phyloP scores from a whole-genome alignment of 1,139 yeast species.

The Hyphopichia pseudoburtonii region DNA sequence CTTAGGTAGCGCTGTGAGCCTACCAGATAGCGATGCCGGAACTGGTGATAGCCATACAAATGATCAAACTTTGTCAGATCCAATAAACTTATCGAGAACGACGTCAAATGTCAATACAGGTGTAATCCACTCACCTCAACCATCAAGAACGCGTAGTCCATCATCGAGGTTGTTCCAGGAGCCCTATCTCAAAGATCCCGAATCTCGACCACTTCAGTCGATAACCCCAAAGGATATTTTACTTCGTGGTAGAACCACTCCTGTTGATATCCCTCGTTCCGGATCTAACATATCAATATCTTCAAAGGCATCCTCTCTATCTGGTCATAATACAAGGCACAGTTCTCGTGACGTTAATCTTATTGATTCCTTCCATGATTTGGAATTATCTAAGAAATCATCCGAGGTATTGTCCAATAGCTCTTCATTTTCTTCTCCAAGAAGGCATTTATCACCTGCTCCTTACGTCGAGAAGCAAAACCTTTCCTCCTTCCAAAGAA shows the following conservation, averaged over 20 bases:
- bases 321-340: slow-evolving; percentile 9
- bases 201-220: slow-evolving; percentile 15
- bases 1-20: neutral
- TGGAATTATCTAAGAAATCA: slow-evolving; percentile 22
- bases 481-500: slow-evolving; percentile 57
- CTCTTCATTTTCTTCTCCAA: slow-evolving; percentile 48
- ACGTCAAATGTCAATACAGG: slow-evolving; percentile 5
- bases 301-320: slow-evolving; percentile 18
- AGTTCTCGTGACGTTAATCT: slow-evolving; percentile 22
- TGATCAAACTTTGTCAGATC: slow-evolving; percentile 10
- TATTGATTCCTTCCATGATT: slow-evolving; percentile 28
- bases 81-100: slow-evolving; percentile 2
- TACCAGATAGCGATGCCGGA: neutral
- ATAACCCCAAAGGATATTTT: slow-evolving; percentile 45
- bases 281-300: slow-evolving; percentile 15
- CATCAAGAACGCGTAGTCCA: slow-evolving; percentile 32
- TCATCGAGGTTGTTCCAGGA: slow-evolving; percentile 36
- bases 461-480: slow-evolving; percentile 48
- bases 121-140: slow-evolving; percentile 31
- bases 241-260: slow-evolving; percentile 26
- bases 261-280: slow-evolving; percentile 14
- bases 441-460: slow-evolving; percentile 56
- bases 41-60: neutral
- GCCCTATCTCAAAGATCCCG: slow-evolving; percentile 35
- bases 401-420: slow-evolving; percentile 22